Evolutionary conservation across 768 basidiomycete genomes (phyloP).

Genomic region (Dentipellis sp.): DNA sequence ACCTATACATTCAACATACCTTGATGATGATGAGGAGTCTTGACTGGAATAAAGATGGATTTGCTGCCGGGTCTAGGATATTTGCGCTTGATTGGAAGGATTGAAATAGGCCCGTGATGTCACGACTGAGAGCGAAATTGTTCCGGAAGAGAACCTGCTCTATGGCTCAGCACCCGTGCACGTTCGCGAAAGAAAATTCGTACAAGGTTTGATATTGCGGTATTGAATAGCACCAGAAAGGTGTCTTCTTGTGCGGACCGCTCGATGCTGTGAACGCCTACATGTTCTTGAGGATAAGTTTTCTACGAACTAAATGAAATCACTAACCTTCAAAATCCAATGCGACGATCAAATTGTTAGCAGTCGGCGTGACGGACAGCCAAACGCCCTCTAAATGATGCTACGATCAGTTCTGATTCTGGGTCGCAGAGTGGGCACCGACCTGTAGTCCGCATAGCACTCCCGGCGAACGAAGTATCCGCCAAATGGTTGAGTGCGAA

Average conservation of each 20-base stretch:
- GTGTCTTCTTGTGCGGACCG: constrained; percentile 56
- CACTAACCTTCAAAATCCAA: constrained; percentile 52
- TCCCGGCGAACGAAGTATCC: constrained; percentile 58
- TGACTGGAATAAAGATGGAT: constrained; percentile 50
- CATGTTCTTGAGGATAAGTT: not conserved
- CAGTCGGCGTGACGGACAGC: constrained; percentile 58
- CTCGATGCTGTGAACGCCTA: constrained; percentile 56
- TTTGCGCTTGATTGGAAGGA: constrained; percentile 53
- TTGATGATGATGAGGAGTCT: constrained; percentile 57
- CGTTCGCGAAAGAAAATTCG: constrained; percentile 2
- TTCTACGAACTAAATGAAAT: not conserved
- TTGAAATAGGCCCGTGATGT: constrained; percentile 52
- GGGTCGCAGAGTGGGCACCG: not conserved
- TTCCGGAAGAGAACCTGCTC: constrained; percentile 53
- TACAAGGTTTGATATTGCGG: constrained; percentile 56
- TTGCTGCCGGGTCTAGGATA: constrained; percentile 47
- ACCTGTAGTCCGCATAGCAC: constrained; percentile 56
- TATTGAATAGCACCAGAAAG: constrained; percentile 54
- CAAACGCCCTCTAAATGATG: constrained; percentile 41
- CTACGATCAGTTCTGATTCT: not conserved
- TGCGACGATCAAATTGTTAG: constrained; percentile 43
- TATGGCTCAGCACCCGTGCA: not conserved
- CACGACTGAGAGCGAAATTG: constrained; percentile 53
- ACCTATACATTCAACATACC: constrained; percentile 39
- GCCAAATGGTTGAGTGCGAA: constrained; percentile 50